Conservation (phyloP, 306 rosid species). For the Crataegus laevigata region DNA sequence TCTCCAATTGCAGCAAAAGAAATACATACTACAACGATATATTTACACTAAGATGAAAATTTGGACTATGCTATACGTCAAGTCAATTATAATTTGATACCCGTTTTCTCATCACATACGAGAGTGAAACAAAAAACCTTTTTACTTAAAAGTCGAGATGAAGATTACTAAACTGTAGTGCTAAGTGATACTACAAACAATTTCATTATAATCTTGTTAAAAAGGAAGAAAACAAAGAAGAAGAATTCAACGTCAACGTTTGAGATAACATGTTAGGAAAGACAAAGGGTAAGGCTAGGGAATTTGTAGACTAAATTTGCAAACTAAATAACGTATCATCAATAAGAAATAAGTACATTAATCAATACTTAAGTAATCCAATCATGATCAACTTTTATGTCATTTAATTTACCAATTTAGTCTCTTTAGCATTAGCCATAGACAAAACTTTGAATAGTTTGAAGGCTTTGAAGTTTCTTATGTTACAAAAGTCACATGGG, state of each 20-base stretch:
- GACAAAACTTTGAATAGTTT: neutral
- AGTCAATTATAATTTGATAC: neutral
- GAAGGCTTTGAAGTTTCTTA: slow-evolving; percentile 52
- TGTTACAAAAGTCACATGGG: slow-evolving; percentile 37
- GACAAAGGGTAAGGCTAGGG: neutral
- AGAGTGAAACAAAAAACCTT: neutral
- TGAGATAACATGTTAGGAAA: slow-evolving; percentile 19
- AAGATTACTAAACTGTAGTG: neutral
- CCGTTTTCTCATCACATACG: too few relatives aligned
- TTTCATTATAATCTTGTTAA: neutral
- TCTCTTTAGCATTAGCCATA: neutral
- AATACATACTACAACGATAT: neutral
- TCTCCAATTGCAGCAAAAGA: neutral
- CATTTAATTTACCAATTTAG: too few relatives aligned
- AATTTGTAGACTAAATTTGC: too few relatives aligned
- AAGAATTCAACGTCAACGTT: slow-evolving; percentile 78
- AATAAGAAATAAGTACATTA: too few relatives aligned
- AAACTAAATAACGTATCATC: too few relatives aligned
- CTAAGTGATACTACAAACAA: neutral
- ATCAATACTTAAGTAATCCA: too few relatives aligned
- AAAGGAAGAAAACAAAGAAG: slow-evolving; percentile 1
- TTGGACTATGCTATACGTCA: neutral
- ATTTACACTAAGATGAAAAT: neutral
- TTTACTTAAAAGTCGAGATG: neutral
- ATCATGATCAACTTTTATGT: too few relatives aligned